Evolutionary conservation across 2,329 filamentous ascomycete species (phyloP).

Genomic region (Teratosphaeria epicoccoides): DNA sequence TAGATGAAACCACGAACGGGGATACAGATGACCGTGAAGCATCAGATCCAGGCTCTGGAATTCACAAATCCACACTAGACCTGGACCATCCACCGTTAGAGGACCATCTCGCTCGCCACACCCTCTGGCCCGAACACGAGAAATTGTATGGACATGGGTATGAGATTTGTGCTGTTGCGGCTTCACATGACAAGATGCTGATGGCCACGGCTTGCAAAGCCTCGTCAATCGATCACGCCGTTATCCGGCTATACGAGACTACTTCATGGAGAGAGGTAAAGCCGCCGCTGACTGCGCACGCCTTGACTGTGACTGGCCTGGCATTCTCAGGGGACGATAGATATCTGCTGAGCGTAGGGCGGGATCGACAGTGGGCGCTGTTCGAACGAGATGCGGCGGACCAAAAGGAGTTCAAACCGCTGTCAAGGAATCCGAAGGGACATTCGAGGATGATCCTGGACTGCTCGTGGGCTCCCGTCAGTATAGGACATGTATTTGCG

Average conservation of each 20-base stretch:
- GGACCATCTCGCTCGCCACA: slow-evolving; percentile 78
- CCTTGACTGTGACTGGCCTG: slow-evolving; percentile 73
- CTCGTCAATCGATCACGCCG: slow-evolving; percentile 84
- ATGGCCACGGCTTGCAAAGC: slow-evolving; percentile 90
- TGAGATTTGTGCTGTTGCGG: slow-evolving; percentile 80
- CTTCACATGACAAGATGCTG: slow-evolving; percentile 61
- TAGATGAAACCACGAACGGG: slow-evolving; percentile 16
- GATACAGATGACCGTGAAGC: slow-evolving; percentile 44
- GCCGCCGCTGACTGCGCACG: slow-evolving; percentile 73
- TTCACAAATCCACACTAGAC: slow-evolving; percentile 52
- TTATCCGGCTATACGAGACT: slow-evolving; percentile 85
- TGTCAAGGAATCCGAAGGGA: slow-evolving; percentile 65
- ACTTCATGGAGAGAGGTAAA: slow-evolving; percentile 76
- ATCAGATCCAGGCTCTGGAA: slow-evolving; percentile 44
- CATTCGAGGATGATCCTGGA: slow-evolving; percentile 90
- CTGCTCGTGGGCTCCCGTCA: slow-evolving; percentile 63
- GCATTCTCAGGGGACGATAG: slow-evolving; percentile 66
- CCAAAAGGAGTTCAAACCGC: slow-evolving; percentile 43
- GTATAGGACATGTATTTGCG: slow-evolving; percentile 50
- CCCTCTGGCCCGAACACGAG: slow-evolving; percentile 90
- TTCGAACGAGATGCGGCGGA: slow-evolving; percentile 47
- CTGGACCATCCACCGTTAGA: slow-evolving; percentile 71
- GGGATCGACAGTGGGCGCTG: slow-evolving; percentile 84
- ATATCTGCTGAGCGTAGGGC: slow-evolving; percentile 74
- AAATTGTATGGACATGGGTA: slow-evolving; percentile 98